These are phyloP conservation scores for Pyrus bretschneideri DNA, from an alignment of 306 rosid species.

Conservation along the genomic window DNA sequence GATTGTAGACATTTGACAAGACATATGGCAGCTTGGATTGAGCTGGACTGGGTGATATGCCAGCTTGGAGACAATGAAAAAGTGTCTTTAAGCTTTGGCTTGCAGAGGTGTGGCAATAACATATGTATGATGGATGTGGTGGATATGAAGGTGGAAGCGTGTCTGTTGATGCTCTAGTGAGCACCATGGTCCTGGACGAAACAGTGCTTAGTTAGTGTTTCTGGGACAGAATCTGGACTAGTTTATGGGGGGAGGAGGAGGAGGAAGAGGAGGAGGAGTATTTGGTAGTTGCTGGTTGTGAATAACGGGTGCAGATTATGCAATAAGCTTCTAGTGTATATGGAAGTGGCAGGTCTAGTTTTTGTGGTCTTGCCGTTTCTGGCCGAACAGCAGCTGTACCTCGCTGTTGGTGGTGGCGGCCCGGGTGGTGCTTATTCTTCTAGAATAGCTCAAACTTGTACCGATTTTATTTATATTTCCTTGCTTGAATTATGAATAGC, in stretches of 20 bases:
- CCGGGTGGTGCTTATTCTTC: neutral
- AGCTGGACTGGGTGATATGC: neutral
- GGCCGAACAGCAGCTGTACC: neutral
- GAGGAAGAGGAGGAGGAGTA: neutral
- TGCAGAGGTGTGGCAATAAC: neutral
- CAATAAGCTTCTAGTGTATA: neutral
- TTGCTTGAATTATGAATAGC: neutral
- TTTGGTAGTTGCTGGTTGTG: neutral
- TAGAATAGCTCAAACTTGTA: neutral
- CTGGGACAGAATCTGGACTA: neutral
- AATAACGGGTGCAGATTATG: constrained; percentile 1
- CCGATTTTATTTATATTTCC: neutral
- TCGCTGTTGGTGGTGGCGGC: neutral
- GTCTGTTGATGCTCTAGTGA: neutral
- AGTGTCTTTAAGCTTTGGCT: neutral
- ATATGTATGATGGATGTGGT: neutral
- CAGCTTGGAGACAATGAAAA: neutral
- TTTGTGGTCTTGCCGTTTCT: constrained; percentile 15
- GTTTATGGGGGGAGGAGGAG: neutral
- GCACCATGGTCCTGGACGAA: neutral
- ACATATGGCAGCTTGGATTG: neutral
- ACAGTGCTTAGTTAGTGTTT: neutral
- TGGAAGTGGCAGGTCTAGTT: constrained; percentile 1
- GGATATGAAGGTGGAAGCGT: neutral
- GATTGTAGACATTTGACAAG: constrained; percentile 7